Percentiles rank a stretch among this genome's conserved stretches.
Conservation (phyloP, 768 basidiomycete species). For the Lactarius trivialis region DNA sequence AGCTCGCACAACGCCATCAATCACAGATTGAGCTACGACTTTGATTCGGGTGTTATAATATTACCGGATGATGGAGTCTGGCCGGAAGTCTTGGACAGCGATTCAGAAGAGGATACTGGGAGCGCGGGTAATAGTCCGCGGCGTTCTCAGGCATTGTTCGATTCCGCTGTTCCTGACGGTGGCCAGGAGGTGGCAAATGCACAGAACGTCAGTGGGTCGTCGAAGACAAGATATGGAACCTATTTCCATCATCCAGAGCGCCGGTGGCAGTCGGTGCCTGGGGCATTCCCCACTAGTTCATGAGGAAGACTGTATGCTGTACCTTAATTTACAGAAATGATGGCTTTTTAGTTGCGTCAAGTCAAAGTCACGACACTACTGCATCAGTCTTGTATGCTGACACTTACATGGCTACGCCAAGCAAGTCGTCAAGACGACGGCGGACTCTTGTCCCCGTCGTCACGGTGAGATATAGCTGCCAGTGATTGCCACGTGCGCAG, state of each 20-base stretch:
- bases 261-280: constrained; percentile 50
- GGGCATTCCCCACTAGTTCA: constrained; percentile 40
- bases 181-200: constrained; percentile 22
- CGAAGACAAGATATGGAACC: constrained; percentile 52
- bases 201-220: constrained; percentile 24
- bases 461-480: too few species aligned
- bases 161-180: constrained; percentile 24
- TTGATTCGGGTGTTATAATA: constrained; percentile 83
- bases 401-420: too few species aligned
- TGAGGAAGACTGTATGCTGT: background rate
- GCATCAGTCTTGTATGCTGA: too few species aligned
- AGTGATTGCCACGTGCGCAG: background rate
- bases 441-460: too few species aligned
- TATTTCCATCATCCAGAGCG: constrained; percentile 86
- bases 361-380: too few species aligned
- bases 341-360: too few species aligned
- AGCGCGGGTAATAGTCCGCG: constrained; percentile 29
- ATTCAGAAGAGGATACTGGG: constrained; percentile 40
- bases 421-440: background rate
- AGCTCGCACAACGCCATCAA: constrained; percentile 30
- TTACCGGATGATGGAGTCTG: constrained; percentile 63
- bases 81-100: constrained; percentile 41
- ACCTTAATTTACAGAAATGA: background rate
- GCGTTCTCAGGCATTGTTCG: constrained; percentile 37
- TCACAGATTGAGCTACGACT: constrained; percentile 77